These are phyloP conservation scores for Gaultheria prostrata DNA, from an alignment of 148 eudicot genomes.

Conservation along the genomic window DNA sequence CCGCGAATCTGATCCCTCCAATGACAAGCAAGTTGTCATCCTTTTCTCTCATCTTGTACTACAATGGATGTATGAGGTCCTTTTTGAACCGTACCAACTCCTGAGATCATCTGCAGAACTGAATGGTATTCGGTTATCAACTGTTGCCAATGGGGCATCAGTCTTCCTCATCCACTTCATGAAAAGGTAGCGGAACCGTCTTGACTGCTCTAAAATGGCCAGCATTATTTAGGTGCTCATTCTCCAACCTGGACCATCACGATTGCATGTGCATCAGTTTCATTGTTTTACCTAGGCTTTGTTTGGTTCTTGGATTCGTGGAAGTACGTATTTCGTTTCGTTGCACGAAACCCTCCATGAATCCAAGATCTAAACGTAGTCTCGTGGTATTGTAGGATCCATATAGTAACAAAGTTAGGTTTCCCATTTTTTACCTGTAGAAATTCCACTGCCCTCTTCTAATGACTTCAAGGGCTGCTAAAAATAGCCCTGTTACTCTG, in stretches of 20 bases:
- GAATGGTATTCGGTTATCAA: slow-evolving; percentile 22
- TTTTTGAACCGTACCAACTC: slow-evolving; percentile 15
- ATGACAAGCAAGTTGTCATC: slow-evolving; percentile 19
- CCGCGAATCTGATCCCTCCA: slow-evolving; percentile 15
- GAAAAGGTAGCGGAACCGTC: slow-evolving; percentile 90
- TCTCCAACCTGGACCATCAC: slow-evolving; percentile 65
- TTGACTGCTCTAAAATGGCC: slow-evolving; percentile 94
- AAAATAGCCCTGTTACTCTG: slow-evolving; percentile 78
- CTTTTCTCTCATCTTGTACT: slow-evolving; percentile 15
- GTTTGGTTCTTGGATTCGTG: background rate
- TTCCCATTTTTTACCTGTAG: slow-evolving; percentile 58
- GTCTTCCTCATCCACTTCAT: slow-evolving; percentile 85
- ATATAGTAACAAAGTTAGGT: background rate
- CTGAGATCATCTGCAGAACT: slow-evolving; percentile 1
- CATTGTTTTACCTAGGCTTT: background rate
- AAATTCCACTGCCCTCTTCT: slow-evolving; percentile 98
- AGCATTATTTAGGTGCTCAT: slow-evolving; percentile 96
- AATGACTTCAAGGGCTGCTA: slow-evolving; percentile 94
- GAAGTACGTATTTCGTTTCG: background rate
- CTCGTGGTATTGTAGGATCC: background rate
- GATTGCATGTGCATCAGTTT: slow-evolving; percentile 9
- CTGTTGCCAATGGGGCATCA: slow-evolving; percentile 36
- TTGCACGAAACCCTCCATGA: background rate
- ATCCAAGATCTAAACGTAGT: background rate
- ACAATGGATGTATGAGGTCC: slow-evolving; percentile 16